Evolutionary conservation across 2,329 filamentous ascomycete species (phyloP).

Genomic region (Oidium heveae): DNA sequence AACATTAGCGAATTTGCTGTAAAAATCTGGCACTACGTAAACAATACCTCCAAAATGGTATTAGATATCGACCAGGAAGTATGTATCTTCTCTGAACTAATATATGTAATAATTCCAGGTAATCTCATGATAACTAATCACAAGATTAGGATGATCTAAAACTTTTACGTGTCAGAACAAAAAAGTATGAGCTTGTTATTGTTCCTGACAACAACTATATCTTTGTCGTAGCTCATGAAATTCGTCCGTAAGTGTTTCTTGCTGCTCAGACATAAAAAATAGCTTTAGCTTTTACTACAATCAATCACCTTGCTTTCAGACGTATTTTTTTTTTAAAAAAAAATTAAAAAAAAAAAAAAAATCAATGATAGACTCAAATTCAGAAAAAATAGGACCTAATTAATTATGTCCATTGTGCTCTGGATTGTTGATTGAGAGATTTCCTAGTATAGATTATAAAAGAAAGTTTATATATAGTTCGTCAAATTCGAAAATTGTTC

Average conservation of each 20-base stretch:
- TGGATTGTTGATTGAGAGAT: too few species aligned
- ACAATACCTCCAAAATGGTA: conserved; percentile 41
- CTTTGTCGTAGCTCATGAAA: conserved; percentile 58
- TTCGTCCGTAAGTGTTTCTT: conserved; percentile 16
- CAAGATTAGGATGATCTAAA: conserved; percentile 42
- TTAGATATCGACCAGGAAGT: conserved; percentile 48
- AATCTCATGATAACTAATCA: background rate
- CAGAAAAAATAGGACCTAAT: too few species aligned
- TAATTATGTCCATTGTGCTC: too few species aligned
- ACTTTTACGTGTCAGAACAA: conserved; percentile 52
- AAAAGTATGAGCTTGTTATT: conserved; percentile 64
- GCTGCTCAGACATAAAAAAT: too few species aligned
- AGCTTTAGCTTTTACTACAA: too few species aligned
- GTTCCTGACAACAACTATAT: conserved; percentile 60
- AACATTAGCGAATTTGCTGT: conserved; percentile 33
- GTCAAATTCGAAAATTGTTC: too few species aligned
- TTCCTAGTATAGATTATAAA: too few species aligned
- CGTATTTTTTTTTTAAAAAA: too few species aligned
- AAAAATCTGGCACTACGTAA: conserved; percentile 54
- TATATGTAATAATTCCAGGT: background rate
- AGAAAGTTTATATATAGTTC: too few species aligned
- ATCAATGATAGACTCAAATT: too few species aligned
- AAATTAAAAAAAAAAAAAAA: too few species aligned
- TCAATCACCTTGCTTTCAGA: too few species aligned
- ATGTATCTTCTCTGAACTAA: conserved; percentile 4